Conservation (phyloP, 1,284 basidiomycete genomes). For the Cystobasidium pallidum region DNA sequence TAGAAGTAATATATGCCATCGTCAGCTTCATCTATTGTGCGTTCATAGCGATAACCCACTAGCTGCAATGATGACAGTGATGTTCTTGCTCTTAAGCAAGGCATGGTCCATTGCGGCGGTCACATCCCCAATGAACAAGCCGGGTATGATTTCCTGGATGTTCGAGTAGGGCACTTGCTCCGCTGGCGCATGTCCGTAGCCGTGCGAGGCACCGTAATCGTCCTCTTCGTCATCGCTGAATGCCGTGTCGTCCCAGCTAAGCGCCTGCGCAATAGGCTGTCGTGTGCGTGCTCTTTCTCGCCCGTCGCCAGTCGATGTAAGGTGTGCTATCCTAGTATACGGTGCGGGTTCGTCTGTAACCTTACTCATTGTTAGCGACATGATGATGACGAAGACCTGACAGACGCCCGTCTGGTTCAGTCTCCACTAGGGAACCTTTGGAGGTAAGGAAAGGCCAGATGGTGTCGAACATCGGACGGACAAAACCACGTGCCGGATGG, state of each 20-base stretch:
- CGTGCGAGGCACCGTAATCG: slow-evolving; percentile 7
- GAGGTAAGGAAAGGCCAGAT: slow-evolving; percentile 3
- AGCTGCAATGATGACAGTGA: slow-evolving; percentile 50
- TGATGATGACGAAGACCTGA: slow-evolving; percentile 3
- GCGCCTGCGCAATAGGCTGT: slow-evolving; percentile 26
- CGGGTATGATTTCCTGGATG: slow-evolving; percentile 50
- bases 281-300: neutral
- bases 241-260: slow-evolving; percentile 15
- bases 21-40: neutral
- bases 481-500: neutral
- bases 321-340: slow-evolving; percentile 10
- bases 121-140: slow-evolving; percentile 53
- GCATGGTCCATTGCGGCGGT: slow-evolving; percentile 46
- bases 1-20: neutral
- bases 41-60: slow-evolving; percentile 44
- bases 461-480: neutral
- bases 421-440: neutral
- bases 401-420: neutral
- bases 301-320: slow-evolving; percentile 15
- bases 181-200: slow-evolving; percentile 29
- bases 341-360: slow-evolving; percentile 18
- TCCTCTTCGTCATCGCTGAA: slow-evolving; percentile 23
- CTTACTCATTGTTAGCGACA: slow-evolving; percentile 41
- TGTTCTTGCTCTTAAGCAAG: slow-evolving; percentile 45
- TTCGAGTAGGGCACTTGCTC: slow-evolving; percentile 29